Evolutionary conservation across 352 stramenopile species (phyloP).

Genomic region (Globisporangium emineosum): DNA sequence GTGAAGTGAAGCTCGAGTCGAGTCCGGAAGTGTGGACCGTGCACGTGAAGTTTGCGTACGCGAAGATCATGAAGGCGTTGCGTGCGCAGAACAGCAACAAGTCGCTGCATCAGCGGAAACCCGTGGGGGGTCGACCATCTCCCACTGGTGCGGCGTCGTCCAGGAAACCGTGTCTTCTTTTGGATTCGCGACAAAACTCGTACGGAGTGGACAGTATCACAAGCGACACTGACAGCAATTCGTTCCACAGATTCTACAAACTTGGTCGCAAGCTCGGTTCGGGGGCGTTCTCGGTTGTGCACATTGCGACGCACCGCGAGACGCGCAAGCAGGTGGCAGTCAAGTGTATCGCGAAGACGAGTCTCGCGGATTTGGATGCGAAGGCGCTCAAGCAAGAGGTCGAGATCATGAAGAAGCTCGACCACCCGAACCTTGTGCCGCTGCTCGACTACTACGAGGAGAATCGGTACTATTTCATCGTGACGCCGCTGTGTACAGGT

Average conservation of each 20-base stretch:
- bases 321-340: conserved; percentile 75
- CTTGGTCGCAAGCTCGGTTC: conserved; percentile 83
- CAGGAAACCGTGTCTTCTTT: conserved; percentile 5
- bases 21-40: conserved; percentile 58
- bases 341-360: conserved; percentile 74
- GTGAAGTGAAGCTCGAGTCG: conserved; percentile 69
- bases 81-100: conserved; percentile 29
- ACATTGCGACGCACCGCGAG: conserved; percentile 71
- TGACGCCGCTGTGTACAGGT: conserved; percentile 73
- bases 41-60: conserved; percentile 73
- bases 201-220: conserved; percentile 35
- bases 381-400: conserved; percentile 66
- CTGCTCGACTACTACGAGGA: conserved; percentile 78
- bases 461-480: conserved; percentile 73
- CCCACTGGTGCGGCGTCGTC: conserved; percentile 15
- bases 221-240: conserved; percentile 20
- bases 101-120: conserved; percentile 11
- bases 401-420: conserved; percentile 63
- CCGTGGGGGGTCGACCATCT: conserved; percentile 14
- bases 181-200: conserved; percentile 40
- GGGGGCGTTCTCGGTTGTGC: conserved; percentile 87
- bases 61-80: conserved; percentile 75
- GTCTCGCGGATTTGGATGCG: conserved; percentile 46
- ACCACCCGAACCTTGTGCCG: conserved; percentile 74
- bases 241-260: conserved; percentile 77